phyloP scores from a whole-genome alignment of 1,284 basidiomycete genomes.

The Ganoderma multipileum region DNA sequence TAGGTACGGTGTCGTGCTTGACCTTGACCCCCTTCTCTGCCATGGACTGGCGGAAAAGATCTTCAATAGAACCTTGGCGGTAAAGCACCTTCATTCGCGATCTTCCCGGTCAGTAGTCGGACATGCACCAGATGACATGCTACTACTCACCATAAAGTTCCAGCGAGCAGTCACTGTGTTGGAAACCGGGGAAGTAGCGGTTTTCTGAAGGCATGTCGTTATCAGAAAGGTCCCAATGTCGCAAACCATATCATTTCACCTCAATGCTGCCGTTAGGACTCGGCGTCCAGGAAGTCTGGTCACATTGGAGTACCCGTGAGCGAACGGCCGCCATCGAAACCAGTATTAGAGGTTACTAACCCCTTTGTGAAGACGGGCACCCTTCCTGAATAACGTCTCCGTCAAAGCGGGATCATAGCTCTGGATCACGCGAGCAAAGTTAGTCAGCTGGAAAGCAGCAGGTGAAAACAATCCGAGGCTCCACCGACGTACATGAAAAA shows the following conservation, averaged over 20 bases:
- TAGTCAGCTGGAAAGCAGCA: background rate
- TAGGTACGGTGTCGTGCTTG: constrained; percentile 62
- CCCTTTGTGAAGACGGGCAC: constrained; percentile 71
- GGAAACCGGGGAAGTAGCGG: background rate
- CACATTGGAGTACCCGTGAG: background rate
- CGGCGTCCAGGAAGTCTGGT: constrained; percentile 78
- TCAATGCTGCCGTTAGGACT: constrained; percentile 65
- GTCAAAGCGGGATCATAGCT: constrained; percentile 71
- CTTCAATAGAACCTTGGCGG: constrained; percentile 78
- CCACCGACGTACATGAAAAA: constrained; percentile 61
- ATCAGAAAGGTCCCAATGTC: constrained; percentile 33
- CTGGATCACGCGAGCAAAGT: constrained; percentile 40
- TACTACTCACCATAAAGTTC: background rate
- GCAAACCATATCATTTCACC: constrained; percentile 41
- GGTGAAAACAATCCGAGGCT: too few species aligned
- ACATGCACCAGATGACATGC: background rate
- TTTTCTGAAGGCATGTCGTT: constrained; percentile 47
- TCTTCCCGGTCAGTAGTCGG: background rate
- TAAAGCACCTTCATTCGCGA: constrained; percentile 58
- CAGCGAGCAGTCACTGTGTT: background rate
- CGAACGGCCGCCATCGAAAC: too few species aligned
- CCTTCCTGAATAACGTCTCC: constrained; percentile 66
- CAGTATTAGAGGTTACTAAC: constrained; percentile 45
- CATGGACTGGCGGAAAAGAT: constrained; percentile 72
- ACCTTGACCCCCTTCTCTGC: constrained; percentile 53